Base-by-base conservation (phyloP, 257 asterid species). In the Knoxia roxburghii region DNA sequence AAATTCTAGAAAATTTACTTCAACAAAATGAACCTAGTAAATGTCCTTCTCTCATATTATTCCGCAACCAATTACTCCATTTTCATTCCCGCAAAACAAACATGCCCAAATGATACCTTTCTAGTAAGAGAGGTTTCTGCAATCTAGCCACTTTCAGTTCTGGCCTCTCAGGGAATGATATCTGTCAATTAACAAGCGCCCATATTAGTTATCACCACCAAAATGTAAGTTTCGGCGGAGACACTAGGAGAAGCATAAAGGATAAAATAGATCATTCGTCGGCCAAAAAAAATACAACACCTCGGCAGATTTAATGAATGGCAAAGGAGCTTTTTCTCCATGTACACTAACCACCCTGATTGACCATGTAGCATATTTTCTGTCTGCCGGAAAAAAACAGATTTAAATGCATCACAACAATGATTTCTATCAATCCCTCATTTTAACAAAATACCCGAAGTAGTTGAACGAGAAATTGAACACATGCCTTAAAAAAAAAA, bases 151-250 rank as follows among this genome's bases (percentile, higher is more conserved):
- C 49, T 73, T 73, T 68, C 33, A 73, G 69, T 67, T 67, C 73
- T 41, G 73, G 77, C 58, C 77, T 67, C 48, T 70, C 75, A 13
- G 75, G 75, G 32, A 70, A 70, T 5, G 75, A 70, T 23, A 70
- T 65, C 75, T 70, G 68, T 29, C 53, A 46, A 69, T 69, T 5
- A 55, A 68, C 72, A 68, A 39, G 48, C 13, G 18, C 63, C 29
- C 37, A 8, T 1, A 24, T 54, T 68, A 54, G n/a, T 57, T 23
- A 18, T 14, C 27, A 8, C 7, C 15, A 7, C 53, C 24, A 23
- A 11, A 6, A 10, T 62, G 67, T 21, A 13, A 14, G 37, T 41
- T 40, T 15, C 7, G 6, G 13, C 12, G 27, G 26, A 35, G 35
- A 39, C 27, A 1, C 6, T 29, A 14, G 56, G 6, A 26, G 26